Percentiles rank a stretch among this genome's conserved stretches.
These are phyloP conservation scores for Silene coronaria DNA, from an alignment of 179 eudicot genomes.

Conservation along the genomic window DNA sequence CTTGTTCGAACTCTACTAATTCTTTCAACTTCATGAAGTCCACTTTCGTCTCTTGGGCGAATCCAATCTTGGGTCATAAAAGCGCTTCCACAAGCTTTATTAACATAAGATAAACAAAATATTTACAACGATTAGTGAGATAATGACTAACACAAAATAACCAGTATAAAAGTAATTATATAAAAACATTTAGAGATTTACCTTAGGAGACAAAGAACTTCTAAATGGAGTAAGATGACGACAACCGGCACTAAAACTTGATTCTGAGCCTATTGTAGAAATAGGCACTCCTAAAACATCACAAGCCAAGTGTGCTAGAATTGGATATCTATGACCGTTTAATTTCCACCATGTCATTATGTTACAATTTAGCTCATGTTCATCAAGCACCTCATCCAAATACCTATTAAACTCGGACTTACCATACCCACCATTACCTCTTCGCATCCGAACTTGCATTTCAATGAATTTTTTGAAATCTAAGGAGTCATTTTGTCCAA, in stretches of 20 bases:
- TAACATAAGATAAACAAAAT: too few relatives aligned
- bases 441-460: background rate
- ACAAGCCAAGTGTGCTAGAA: too few relatives aligned
- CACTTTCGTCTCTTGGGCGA: background rate
- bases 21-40: background rate
- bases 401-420: constrained; percentile 8
- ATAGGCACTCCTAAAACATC: background rate
- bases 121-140: too few relatives aligned
- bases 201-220: constrained; percentile 1
- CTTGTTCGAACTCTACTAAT: background rate
- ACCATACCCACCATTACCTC: background rate
- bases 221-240: constrained; percentile 6
- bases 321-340: too few relatives aligned
- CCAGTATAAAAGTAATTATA: background rate
- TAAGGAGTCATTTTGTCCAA: background rate
- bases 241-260: background rate
- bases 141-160: background rate
- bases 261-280: constrained; percentile 4
- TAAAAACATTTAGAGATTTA: background rate
- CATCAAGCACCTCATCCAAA: constrained; percentile 6
- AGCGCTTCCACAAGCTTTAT: constrained; percentile 9
- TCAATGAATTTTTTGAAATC: constrained; percentile 5
- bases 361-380: background rate
- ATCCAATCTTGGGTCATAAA: constrained; percentile 8
- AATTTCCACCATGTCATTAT: constrained; percentile 8